Conservation (phyloP, 2,329 filamentous ascomycete species). For the Diatrype stigma region DNA sequence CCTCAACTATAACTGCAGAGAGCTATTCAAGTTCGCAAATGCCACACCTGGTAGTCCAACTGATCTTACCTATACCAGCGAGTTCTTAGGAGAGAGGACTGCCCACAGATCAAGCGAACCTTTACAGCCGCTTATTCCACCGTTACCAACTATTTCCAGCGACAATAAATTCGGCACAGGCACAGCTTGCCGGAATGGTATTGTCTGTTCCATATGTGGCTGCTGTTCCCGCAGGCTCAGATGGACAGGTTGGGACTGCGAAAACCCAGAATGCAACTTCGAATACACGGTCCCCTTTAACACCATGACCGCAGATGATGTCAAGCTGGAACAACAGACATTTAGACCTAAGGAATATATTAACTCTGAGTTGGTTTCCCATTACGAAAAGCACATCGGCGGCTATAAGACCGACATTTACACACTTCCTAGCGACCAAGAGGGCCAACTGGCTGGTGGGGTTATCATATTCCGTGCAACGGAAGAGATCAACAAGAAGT, state of each 20-base stretch:
- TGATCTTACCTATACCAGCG: constrained; percentile 46
- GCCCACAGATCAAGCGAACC: constrained; percentile 33
- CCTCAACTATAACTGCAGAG: constrained; percentile 34
- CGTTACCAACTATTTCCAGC: constrained; percentile 19
- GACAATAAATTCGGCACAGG: constrained; percentile 41
- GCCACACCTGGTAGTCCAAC: constrained; percentile 16
- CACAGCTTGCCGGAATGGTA: constrained; percentile 55
- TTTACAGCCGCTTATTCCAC: constrained; percentile 33
- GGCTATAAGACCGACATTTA: constrained; percentile 34
- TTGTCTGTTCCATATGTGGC: constrained; percentile 62
- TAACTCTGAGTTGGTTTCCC: neutral
- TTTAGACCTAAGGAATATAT: neutral
- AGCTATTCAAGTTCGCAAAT: constrained; percentile 43
- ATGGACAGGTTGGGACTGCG: constrained; percentile 62
- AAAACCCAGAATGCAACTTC: constrained; percentile 46
- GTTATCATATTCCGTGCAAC: constrained; percentile 56
- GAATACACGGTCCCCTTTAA: constrained; percentile 27
- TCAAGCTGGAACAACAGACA: constrained; percentile 13
- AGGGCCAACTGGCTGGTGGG: constrained; percentile 40
- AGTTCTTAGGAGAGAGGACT: constrained; percentile 54
- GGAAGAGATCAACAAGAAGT: constrained; percentile 43
- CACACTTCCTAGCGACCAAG: constrained; percentile 37
- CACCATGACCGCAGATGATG: constrained; percentile 12
- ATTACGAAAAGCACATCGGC: constrained; percentile 7
- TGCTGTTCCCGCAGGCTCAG: constrained; percentile 56